Evolutionary conservation across 148 eudicot genomes (phyloP).

Genomic region (Persicaria tinctoria): DNA sequence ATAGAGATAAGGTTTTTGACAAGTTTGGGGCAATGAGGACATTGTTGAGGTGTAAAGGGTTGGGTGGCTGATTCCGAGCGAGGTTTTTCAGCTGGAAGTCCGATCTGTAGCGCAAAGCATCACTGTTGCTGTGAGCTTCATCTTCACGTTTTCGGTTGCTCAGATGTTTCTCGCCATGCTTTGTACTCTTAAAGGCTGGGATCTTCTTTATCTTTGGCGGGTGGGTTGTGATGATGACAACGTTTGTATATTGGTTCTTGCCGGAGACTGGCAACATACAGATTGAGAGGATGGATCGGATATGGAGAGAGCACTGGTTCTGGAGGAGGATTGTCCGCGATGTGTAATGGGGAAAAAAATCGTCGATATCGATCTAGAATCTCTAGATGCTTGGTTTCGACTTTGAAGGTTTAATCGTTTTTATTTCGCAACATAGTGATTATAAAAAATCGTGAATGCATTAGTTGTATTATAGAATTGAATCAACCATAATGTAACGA

Average conservation of each 20-base stretch:
- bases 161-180: slow-evolving; percentile 31
- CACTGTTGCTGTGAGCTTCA: slow-evolving; percentile 25
- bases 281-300: slow-evolving; percentile 29
- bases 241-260: slow-evolving; percentile 23
- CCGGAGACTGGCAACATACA: slow-evolving; percentile 37
- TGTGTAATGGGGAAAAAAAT: too few relatives aligned
- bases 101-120: slow-evolving; percentile 31
- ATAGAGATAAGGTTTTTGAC: too few relatives aligned
- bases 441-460: too few relatives aligned
- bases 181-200: slow-evolving; percentile 28
- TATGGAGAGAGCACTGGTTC: slow-evolving; percentile 34
- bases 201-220: slow-evolving; percentile 37
- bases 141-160: slow-evolving; percentile 28
- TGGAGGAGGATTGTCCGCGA: slow-evolving; percentile 20
- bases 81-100: slow-evolving; percentile 29
- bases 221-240: slow-evolving; percentile 34
- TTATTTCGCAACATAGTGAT: too few relatives aligned
- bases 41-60: too few relatives aligned
- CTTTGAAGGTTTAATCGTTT: too few relatives aligned
- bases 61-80: slow-evolving; percentile 35
- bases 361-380: too few relatives aligned
- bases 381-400: too few relatives aligned
- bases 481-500: too few relatives aligned
- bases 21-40: too few relatives aligned
- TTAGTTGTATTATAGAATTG: too few relatives aligned